Conservation (phyloP, 805 yeast species). For the Komagataella phaffii region DNA sequence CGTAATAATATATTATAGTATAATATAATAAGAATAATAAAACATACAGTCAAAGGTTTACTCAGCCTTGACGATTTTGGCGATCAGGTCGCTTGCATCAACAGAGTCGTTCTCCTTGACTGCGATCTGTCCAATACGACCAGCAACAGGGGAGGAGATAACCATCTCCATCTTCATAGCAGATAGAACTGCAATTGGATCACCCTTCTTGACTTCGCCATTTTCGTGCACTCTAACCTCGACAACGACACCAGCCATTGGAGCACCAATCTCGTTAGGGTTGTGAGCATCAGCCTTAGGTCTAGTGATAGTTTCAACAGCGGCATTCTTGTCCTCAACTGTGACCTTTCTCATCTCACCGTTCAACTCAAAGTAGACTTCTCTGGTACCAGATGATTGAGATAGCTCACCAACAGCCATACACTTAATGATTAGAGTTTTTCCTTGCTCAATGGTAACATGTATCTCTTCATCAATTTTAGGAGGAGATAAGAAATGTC, state of each 20-base stretch:
- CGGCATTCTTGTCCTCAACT: constrained; percentile 76
- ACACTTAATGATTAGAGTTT: constrained; percentile 78
- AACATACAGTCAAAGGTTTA: background rate
- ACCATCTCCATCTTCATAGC: constrained; percentile 99
- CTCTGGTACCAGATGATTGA: constrained; percentile 78
- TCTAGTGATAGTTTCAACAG: constrained; percentile 74
- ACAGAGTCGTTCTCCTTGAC: constrained; percentile 91
- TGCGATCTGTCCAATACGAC: constrained; percentile 63
- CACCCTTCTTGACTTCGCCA: constrained; percentile 88
- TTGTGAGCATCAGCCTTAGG: constrained; percentile 84
- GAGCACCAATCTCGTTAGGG: constrained; percentile 92
- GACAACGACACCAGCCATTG: constrained; percentile 98
- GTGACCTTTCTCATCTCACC: constrained; percentile 97
- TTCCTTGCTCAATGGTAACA: constrained; percentile 91
- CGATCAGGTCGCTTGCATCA: constrained; percentile 84
- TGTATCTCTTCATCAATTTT: constrained; percentile 78
- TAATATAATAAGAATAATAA: background rate
- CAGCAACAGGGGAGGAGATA: constrained; percentile 81
- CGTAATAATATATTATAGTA: background rate
- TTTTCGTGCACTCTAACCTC: constrained; percentile 89
- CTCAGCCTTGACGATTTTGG: constrained; percentile 30
- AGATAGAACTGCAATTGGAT: constrained; percentile 82
- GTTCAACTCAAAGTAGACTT: constrained; percentile 93
- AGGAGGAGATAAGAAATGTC: constrained; percentile 80
- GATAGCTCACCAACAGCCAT: constrained; percentile 89